These are phyloP conservation scores for Ganoderma meredithae DNA, from an alignment of 1,284 basidiomycete species.

Conservation along the genomic window DNA sequence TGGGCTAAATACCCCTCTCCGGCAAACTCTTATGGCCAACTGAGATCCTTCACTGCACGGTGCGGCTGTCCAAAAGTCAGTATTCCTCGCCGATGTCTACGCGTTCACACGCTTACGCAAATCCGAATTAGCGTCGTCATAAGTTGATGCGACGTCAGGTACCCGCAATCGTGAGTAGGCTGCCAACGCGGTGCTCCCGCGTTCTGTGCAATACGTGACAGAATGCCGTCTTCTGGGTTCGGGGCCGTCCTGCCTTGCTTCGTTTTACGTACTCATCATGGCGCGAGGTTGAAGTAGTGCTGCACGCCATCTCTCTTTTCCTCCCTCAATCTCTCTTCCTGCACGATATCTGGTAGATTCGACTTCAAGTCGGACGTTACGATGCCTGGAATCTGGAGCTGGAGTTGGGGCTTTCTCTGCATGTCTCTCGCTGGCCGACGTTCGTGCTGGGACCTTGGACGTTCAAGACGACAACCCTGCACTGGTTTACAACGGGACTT, in stretches of 20 bases:
- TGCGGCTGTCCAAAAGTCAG: not conserved
- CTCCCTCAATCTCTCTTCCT: not conserved
- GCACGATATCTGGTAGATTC: not conserved
- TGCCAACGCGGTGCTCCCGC: not conserved
- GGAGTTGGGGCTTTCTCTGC: not conserved
- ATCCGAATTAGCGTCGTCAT: not conserved
- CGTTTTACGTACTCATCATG: not conserved
- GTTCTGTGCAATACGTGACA: not conserved
- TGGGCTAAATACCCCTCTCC: too few relatives aligned
- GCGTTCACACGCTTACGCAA: not conserved
- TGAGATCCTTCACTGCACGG: not conserved
- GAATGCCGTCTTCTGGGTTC: not conserved
- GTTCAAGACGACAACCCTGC: not conserved
- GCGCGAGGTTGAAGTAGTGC: not conserved
- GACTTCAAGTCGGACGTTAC: not conserved
- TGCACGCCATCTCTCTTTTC: not conserved
- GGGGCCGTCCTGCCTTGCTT: not conserved
- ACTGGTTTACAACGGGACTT: slow-evolving; percentile 25
- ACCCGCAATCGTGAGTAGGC: not conserved
- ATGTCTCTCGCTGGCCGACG: not conserved
- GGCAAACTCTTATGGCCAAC: too few relatives aligned
- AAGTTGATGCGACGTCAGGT: not conserved
- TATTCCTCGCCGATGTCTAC: not conserved
- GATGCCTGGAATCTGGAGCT: not conserved
- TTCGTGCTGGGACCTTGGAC: not conserved